Base-by-base conservation (phyloP, 441 rosid species). In the Kokia cookei region DNA sequence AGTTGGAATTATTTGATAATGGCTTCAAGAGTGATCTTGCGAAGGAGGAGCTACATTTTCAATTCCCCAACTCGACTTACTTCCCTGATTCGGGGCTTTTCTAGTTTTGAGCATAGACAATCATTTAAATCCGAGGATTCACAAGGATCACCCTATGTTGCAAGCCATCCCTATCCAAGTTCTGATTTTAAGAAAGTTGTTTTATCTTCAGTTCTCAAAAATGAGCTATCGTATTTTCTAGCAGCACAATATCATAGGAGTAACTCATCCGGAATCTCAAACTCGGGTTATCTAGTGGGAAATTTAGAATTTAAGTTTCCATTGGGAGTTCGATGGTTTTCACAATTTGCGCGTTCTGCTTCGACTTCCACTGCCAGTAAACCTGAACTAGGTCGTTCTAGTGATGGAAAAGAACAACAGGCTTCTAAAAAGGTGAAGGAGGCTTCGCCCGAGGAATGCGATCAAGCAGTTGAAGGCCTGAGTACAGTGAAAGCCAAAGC, bases 381-480 rank as follows among this genome's bases (percentile, higher is more conserved):
- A 76, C 91, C 81, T 69, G 79, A 86, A 64, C 37, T 63, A 57
- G 77, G 79, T 57, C 53, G 53, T 42, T 82, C 76, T 53, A 62
- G 74, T 45, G 89, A 89, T 67, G 78, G 81, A 71, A 82, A 85
- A 69, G 93, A 75, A 65, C 81, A 84, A 48, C 79, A 74, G 77
- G 63, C 75, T 77, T 19, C 72, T 73, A 87, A 87, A 47, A 90
- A 88, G 81, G 78, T 73, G 35, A 93, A 95, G 80, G 93, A 93
- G 85, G 95, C 98, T 76, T 93, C 97, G 7, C 92, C 99, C 0
- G 97, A 91, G 82, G 96, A 95, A 61, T 95, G 99, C 77, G 99
- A 95, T 87, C 91, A 90, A 81, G 99, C 99, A 32, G 93, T 95
- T 64, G 98, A 93, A 87, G 98, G 92, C 50, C 76, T 95, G 77